Percentiles rank a stretch among this genome's conserved stretches.
These are phyloP conservation scores for Paramecium sonneborni DNA, from an alignment of 73 alveolate genomes.

Conservation along the genomic window DNA sequence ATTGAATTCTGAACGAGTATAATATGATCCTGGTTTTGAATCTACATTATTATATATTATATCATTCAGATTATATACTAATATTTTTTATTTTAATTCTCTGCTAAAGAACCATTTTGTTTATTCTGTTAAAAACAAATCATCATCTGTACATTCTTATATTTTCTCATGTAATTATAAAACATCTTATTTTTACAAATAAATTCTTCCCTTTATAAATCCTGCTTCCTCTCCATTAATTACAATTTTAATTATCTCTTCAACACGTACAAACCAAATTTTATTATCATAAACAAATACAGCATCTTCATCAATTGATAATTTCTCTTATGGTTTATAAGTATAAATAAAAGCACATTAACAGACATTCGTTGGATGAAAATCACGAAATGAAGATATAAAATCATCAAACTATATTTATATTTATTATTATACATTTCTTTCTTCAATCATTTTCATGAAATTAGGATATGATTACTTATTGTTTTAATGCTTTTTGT, in stretches of 20 bases:
- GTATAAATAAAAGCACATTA: background rate
- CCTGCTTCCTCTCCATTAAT: background rate
- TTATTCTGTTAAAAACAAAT: background rate
- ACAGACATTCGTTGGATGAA: background rate
- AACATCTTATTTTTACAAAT: background rate
- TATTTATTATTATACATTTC: background rate
- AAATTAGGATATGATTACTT: background rate
- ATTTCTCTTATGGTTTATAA: background rate
- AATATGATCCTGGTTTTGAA: background rate
- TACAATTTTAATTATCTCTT: background rate
- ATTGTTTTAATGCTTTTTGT: background rate
- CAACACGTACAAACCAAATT: background rate
- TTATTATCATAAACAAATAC: background rate
- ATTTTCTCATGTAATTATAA: background rate
- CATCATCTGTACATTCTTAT: constrained; percentile 4
- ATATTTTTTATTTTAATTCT: background rate
- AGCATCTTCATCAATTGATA: background rate
- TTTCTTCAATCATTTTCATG: background rate
- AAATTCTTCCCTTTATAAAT: background rate
- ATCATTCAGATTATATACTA: background rate
- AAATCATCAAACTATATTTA: background rate
- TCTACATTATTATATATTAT: background rate
- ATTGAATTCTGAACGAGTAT: constrained; percentile 1
- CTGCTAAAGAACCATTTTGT: background rate
- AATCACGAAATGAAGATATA: background rate